Base-by-base conservation (phyloP, 306 rosid species). In the Senna tora region DNA sequence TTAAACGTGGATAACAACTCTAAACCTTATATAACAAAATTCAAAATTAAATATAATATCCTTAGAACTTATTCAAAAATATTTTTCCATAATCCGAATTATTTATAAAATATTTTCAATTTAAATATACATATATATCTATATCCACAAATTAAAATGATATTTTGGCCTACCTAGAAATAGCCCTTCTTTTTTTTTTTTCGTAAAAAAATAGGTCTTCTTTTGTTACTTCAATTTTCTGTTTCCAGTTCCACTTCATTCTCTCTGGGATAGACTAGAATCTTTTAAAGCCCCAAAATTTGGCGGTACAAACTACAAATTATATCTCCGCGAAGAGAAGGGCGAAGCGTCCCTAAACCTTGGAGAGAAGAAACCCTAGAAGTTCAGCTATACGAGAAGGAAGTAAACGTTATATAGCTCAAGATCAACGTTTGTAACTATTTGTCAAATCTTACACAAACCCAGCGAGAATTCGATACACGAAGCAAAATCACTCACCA, bases 281-380 rank as follows among this genome's bases (percentile, higher is more conserved):
- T 41, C 68, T 63, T 63, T 63, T 63, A 21, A 63, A 63, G 28
- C 41, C 19, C 34, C 68, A 3, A 62, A 10, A 9, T 21, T 42
- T 64, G 53, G 69, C 69, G 69, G 53, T 30, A 20, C 4, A 3
- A 33, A 2, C 38, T 36, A 36, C 53, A 36, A 15, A 9, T 9
- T 17, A 8, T 21, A 21, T 41, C 12, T 42, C 7, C 7, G 17
- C 20, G 1, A 14, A 0, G 3, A 5, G 21, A 41, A 41, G 52
- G 36, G 36, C 20, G 52, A 41, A 42, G 69, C 16, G 53, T 13
- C 38, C 38, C 33, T 19, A 28, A 28, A 45, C 14, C 22, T 33
- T 45, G 15, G 14, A 5, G 28, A 17, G 52, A 45, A 17, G 52
- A 25, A 65, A 45, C 71, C 71, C 71, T 65, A 65, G 38, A 8